Conservation (phyloP, 2,329 filamentous ascomycete genomes). For the Lachnellula cervina region DNA sequence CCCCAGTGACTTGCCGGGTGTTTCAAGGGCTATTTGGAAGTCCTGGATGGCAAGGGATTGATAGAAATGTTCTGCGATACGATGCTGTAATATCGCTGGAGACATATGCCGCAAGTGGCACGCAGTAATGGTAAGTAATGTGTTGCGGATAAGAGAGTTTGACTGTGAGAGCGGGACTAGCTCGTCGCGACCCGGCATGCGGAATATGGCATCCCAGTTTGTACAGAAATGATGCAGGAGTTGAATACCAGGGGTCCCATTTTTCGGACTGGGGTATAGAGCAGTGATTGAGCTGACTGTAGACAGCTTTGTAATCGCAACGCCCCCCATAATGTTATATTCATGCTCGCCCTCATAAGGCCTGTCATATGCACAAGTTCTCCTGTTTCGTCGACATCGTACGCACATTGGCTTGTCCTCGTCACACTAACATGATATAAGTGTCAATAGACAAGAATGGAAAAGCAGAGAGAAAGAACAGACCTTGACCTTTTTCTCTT, state of each 20-base stretch:
- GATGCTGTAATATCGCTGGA: conserved; percentile 14
- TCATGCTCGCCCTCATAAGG: conserved; percentile 13
- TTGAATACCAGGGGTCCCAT: conserved; percentile 13
- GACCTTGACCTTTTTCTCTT: conserved; percentile 14
- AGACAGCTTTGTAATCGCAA: conserved; percentile 12
- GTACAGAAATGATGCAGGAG: conserved; percentile 14
- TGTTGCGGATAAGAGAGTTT: conserved; percentile 15
- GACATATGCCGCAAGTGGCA: conserved; percentile 14
- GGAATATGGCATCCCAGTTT: conserved; percentile 14
- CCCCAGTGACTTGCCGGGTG: conserved; percentile 13
- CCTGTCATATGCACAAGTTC: conserved; percentile 13
- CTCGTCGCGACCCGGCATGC: conserved; percentile 13
- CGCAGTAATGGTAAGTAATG: conserved; percentile 14
- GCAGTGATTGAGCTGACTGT: conserved; percentile 14
- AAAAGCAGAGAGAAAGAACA: conserved; percentile 13
- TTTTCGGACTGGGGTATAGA: conserved; percentile 12
- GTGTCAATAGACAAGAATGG: conserved; percentile 14
- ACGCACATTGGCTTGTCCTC: conserved; percentile 11
- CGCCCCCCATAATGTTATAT: conserved; percentile 12
- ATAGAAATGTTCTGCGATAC: conserved; percentile 15
- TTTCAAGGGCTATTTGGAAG: conserved; percentile 14
- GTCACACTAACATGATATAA: conserved; percentile 14
- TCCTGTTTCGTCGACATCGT: conserved; percentile 14
- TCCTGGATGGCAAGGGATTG: conserved; percentile 13
- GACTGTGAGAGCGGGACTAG: conserved; percentile 14